Evolutionary conservation across 2,329 filamentous ascomycete genomes (phyloP), one percentile per base, ranked within the genome.

Genomic region (Cordyceps pruinosa): DNA sequence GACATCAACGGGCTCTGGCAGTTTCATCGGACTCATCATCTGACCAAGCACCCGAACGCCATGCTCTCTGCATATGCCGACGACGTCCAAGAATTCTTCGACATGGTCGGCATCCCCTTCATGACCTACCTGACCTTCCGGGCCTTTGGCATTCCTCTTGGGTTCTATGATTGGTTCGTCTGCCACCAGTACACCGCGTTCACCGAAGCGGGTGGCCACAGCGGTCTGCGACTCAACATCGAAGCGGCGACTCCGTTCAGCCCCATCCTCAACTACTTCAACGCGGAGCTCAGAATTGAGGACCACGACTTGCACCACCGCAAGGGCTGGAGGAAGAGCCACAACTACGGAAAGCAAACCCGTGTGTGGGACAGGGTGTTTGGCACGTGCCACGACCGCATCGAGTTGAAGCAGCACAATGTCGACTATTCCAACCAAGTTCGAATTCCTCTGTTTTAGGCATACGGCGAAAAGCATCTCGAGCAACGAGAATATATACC

Each of bases 161-260:
- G 71, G 2, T 76, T 76, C 61, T 75, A 75, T 41, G 73, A 75
- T 28, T 75, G 72, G 72, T 76, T 73, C 72, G 59, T 76, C n/a
- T 75, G 72, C 61, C 70, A 74, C 47, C 66, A 72, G 50, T 76
- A 74, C 52, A 66, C 75, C 13, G 66, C 73, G 7, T 75, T 68
- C 59, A 61, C 69, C 13, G 72, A 74, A 56, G 55, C 72, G 3
- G 65, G 65, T 25, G 71, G 72, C 9, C 72, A 73, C 55, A 69
- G 66, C 13, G 71, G 72, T 0, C 55, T 75, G 21, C 69, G 73
- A 2, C 51, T 75, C 7, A 68, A 68, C 48, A 62, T 67, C 0
- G 66, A 66, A 1, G 65, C 69, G 0, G 69, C 72, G 0, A 66
- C 66, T 0, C 67, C 70, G 0, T 59, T 72, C 26, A 65, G 63